A percentile compares a stretch with the other conserved stretches of the same genome.
Evolutionary conservation across 768 basidiomycete genomes (phyloP).

Genomic region (Coprinellus aureogranulatus): DNA sequence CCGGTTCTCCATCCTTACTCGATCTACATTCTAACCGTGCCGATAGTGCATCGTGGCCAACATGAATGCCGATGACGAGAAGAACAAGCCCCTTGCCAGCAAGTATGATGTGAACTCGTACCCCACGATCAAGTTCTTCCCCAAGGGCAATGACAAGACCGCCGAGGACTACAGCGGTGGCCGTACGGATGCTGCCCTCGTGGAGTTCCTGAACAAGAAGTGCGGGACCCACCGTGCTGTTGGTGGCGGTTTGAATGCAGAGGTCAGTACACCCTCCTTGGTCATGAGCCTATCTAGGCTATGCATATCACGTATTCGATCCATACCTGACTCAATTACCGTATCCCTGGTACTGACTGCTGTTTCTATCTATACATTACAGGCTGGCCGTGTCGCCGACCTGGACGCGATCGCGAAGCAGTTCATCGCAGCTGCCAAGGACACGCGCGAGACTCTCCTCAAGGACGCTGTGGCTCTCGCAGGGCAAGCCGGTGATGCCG

Average conservation of each 20-base stretch:
- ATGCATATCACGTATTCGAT: no score
- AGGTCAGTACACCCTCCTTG: constrained; percentile 37
- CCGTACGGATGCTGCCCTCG: constrained; percentile 73
- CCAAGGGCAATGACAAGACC: constrained; percentile 53
- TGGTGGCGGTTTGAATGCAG: constrained; percentile 75
- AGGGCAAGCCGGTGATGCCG: constrained; percentile 45
- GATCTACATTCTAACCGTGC: neutral
- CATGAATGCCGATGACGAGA: constrained; percentile 82
- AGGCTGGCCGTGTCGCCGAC: constrained; percentile 80
- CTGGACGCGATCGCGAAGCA: constrained; percentile 76
- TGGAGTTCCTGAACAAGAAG: constrained; percentile 77
- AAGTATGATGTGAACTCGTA: constrained; percentile 76
- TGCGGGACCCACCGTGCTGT: constrained; percentile 83
- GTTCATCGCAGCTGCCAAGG: constrained; percentile 63
- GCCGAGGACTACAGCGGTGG: constrained; percentile 67
- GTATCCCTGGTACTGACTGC: no score
- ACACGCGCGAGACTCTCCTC: constrained; percentile 58
- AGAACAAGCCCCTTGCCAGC: constrained; percentile 67
- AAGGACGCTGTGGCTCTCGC: constrained; percentile 61
- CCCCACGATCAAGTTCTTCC: constrained; percentile 97
- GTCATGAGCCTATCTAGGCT: neutral
- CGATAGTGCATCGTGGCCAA: constrained; percentile 84
- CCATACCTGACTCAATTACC: no score
- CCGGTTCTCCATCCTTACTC: no score
- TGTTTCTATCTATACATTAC: constrained; percentile 4